A percentile compares a stretch with the other conserved stretches of the same genome.
Evolutionary conservation across 2,329 filamentous ascomycete genomes (phyloP).

Genomic region (Colletotrichum sp.): DNA sequence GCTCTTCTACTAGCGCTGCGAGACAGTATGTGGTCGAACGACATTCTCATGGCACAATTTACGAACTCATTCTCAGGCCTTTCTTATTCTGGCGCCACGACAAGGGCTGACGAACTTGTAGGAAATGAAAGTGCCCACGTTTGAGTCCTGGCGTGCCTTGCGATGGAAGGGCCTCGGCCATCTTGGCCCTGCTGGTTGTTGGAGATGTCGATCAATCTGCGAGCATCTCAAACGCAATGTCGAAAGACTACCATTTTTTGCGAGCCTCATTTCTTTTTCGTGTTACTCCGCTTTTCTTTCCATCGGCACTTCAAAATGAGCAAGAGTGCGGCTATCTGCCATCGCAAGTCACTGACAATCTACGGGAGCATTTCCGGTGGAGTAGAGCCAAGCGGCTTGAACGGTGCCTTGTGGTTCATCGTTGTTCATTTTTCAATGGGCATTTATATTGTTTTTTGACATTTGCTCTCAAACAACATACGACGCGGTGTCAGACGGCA

Average conservation of each 20-base stretch:
- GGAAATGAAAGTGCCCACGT: neutral
- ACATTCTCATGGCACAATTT: neutral
- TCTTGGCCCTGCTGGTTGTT: neutral
- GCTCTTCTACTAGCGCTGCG: neutral
- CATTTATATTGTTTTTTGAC: neutral
- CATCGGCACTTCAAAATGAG: neutral
- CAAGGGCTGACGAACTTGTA: conserved; percentile 2
- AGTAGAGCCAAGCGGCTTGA: neutral
- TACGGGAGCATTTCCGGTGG: neutral
- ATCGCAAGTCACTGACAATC: neutral
- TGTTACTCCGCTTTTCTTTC: neutral
- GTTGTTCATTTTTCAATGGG: neutral
- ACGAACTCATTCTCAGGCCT: neutral
- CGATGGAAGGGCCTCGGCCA: neutral
- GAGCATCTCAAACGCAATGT: neutral
- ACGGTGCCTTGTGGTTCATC: neutral
- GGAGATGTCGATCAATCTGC: neutral
- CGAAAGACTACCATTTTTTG: neutral
- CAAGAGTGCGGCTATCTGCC: neutral
- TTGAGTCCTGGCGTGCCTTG: neutral
- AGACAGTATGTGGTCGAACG: neutral
- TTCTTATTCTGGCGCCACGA: neutral
- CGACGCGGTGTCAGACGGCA: neutral
- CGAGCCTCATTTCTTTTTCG: neutral
- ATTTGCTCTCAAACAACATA: neutral